Evolutionary conservation across 164 flowering plant species (phyloP).

Genomic region (Warburgia ugandensis): DNA sequence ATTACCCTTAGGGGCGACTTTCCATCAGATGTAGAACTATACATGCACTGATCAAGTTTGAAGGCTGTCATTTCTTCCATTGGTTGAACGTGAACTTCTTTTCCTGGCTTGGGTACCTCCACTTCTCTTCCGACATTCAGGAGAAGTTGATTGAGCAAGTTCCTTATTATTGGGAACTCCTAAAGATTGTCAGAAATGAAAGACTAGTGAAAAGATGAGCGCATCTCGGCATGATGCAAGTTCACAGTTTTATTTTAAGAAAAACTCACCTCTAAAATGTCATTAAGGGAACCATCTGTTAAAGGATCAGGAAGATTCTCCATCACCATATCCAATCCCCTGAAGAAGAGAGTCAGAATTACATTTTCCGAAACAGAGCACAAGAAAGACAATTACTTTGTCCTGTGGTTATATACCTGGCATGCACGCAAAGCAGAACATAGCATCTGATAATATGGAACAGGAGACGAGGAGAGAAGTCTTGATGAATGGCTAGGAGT

Average conservation of each 20-base stretch:
- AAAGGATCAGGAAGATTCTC: conserved; percentile 22
- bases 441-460: conserved; percentile 42
- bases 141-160: conserved; percentile 22
- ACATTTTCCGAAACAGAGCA: no score
- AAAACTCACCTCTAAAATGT: conserved; percentile 20
- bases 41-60: no score
- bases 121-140: conserved; percentile 16
- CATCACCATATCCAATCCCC: conserved; percentile 22
- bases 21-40: no score
- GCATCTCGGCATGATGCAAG: background rate
- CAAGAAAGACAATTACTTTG: no score
- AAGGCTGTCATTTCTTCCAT: no score
- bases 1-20: no score
- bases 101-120: no score
- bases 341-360: conserved; percentile 8
- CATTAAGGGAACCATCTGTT: conserved; percentile 18
- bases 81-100: no score
- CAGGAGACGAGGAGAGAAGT: conserved; percentile 34
- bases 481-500: conserved; percentile 20
- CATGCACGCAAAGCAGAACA: conserved; percentile 29
- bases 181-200: conserved; percentile 10
- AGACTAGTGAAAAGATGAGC: background rate
- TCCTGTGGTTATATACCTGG: no score
- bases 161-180: conserved; percentile 33
- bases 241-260: background rate